phyloP scores from a whole-genome alignment of 2,329 filamentous ascomycete genomes.

The Microsporum audouinii region DNA sequence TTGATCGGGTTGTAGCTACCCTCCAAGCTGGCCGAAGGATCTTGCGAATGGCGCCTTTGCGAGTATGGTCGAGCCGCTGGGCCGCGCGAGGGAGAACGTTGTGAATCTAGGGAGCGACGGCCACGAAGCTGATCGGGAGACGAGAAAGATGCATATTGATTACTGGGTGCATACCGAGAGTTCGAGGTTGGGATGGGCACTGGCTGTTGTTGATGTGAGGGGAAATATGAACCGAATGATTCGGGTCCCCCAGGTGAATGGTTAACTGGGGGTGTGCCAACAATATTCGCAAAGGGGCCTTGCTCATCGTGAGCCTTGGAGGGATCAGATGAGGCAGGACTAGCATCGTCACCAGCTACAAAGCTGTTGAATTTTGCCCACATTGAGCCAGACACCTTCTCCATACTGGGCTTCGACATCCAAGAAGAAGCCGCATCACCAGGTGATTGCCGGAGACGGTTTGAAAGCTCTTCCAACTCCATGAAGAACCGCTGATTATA shows the following conservation, averaged over 20 bases:
- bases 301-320: conserved; percentile 49
- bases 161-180: conserved; percentile 36
- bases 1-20: conserved; percentile 24
- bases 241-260: conserved; percentile 65
- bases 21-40: conserved; percentile 26
- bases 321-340: conserved; percentile 48
- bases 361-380: conserved; percentile 95
- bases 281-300: conserved; percentile 73
- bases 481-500: conserved; percentile 65
- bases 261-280: conserved; percentile 63
- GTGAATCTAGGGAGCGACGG: conserved; percentile 39
- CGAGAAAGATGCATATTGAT: conserved; percentile 36
- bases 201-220: conserved; percentile 22
- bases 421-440: conserved; percentile 72
- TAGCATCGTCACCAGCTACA: conserved; percentile 78
- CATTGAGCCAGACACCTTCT: conserved; percentile 83
- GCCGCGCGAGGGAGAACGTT: conserved; percentile 32
- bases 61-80: conserved; percentile 18
- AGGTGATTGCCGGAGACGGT: conserved; percentile 72
- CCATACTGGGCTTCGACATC: conserved; percentile 92
- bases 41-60: conserved; percentile 29
- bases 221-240: conserved; percentile 52
- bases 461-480: conserved; percentile 70
- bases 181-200: conserved; percentile 23
- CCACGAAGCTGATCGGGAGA: conserved; percentile 42